phyloP scores from a whole-genome alignment of 805 yeast genomes.

The Nakazawaea ambrosiae region DNA sequence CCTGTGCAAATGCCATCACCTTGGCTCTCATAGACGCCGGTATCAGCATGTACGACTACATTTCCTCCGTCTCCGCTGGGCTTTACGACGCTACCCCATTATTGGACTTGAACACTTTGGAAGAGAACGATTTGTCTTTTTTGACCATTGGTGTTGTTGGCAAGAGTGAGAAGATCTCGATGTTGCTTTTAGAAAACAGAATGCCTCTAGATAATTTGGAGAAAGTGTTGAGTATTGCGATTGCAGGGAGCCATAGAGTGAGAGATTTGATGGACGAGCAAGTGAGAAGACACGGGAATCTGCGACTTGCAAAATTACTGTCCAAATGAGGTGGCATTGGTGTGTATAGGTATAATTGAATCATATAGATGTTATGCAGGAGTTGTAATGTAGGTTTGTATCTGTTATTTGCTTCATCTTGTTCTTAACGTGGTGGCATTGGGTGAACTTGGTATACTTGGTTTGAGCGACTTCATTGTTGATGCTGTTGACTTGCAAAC shows the following conservation, averaged over 20 bases:
- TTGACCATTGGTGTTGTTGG: conserved; percentile 85
- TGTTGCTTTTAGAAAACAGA: conserved; percentile 74
- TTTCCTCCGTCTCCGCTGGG: conserved; percentile 76
- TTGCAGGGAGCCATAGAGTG: conserved; percentile 80
- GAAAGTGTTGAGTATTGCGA: conserved; percentile 68
- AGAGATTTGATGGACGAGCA: conserved; percentile 82
- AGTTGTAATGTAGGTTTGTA: too few species aligned
- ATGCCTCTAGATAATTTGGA: conserved; percentile 79
- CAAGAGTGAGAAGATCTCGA: conserved; percentile 66
- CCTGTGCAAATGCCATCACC: conserved; percentile 79
- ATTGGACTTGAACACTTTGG: conserved; percentile 74
- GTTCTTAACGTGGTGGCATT: too few species aligned
- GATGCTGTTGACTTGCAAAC: too few species aligned
- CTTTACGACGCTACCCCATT: conserved; percentile 67
- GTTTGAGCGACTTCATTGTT: too few species aligned
- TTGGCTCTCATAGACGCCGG: conserved; percentile 94
- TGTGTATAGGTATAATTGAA: conserved; percentile 6
- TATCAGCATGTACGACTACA: conserved; percentile 86
- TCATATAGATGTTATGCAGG: too few species aligned
- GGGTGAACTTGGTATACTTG: too few species aligned
- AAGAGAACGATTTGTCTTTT: conserved; percentile 76
- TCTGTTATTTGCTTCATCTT: too few species aligned
- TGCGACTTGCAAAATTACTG: conserved; percentile 38
- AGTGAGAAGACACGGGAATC: conserved; percentile 69
- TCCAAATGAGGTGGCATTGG: conserved; percentile 10